A percentile compares a stretch with the other conserved stretches of the same genome.
Conservation (phyloP, 2,329 filamentous ascomycete species). For the Diaporthe capsici region DNA sequence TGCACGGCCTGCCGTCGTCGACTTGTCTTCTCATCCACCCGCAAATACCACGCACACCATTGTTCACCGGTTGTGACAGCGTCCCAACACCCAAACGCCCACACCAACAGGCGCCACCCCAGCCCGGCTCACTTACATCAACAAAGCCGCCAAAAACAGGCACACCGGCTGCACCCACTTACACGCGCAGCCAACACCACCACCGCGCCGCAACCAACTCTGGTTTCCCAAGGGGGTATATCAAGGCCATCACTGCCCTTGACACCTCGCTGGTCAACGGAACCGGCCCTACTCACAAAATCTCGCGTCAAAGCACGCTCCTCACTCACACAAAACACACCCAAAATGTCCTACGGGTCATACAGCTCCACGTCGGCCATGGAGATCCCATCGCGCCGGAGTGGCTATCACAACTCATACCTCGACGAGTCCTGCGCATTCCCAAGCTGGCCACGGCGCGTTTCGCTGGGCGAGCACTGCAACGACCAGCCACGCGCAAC, state of each 20-base stretch:
- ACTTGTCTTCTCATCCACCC: not conserved
- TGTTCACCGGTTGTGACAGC: conserved; percentile 25
- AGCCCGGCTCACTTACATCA: conserved; percentile 13
- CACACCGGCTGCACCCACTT: conserved; percentile 35
- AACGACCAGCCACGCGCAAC: conserved; percentile 60
- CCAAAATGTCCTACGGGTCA: conserved; percentile 61
- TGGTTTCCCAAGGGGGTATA: not conserved
- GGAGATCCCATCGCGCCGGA: conserved; percentile 58
- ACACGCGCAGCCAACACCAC: conserved; percentile 33
- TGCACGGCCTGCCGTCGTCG: conserved; percentile 8
- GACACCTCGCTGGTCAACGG: not conserved
- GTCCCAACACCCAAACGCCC: conserved; percentile 13
- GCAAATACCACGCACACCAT: not conserved
- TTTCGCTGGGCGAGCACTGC: conserved; percentile 62
- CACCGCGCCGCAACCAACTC: conserved; percentile 6
- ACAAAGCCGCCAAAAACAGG: conserved; percentile 12
- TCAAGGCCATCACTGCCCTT: conserved; percentile 14
- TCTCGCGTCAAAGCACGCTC: conserved; percentile 43
- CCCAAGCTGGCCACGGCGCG: conserved; percentile 71
- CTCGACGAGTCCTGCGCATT: conserved; percentile 67
- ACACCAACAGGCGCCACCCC: conserved; percentile 18
- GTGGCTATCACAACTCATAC: conserved; percentile 45
- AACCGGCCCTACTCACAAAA: conserved; percentile 33
- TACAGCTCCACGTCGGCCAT: conserved; percentile 65
- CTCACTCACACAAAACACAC: conserved; percentile 47